These are phyloP conservation scores for Pseudonitzschia pungens DNA, from an alignment of 108 stramenopile genomes.

Conservation along the genomic window DNA sequence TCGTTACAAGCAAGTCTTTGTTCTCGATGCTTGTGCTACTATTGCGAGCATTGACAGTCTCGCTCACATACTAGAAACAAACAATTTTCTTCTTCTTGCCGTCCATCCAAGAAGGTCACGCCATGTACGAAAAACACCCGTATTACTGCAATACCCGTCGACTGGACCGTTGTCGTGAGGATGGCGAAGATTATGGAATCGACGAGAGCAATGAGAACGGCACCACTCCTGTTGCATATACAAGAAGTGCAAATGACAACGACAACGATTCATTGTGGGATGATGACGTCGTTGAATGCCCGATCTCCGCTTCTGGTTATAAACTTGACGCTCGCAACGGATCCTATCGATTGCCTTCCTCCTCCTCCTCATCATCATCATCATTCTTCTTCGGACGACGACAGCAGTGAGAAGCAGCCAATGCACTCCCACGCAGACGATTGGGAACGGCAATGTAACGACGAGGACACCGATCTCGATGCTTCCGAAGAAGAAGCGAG, in stretches of 20 bases:
- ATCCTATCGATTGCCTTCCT: not conserved
- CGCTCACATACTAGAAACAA: not conserved
- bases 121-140: not conserved
- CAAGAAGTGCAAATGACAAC: too few species aligned
- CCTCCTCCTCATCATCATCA: too few species aligned
- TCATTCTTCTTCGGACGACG: not conserved
- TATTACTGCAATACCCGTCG: not conserved
- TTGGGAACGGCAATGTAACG: not conserved
- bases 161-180: not conserved
- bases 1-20: too few species aligned
- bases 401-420: not conserved
- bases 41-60: too few species aligned
- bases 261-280: constrained; percentile 3
- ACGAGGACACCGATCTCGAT: not conserved
- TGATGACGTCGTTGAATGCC: not conserved
- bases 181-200: not conserved
- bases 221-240: not conserved
- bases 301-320: not conserved
- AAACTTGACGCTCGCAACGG: not conserved
- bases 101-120: not conserved
- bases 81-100: not conserved
- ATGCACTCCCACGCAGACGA: not conserved
- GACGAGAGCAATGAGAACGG: not conserved
- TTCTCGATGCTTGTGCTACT: too few species aligned
- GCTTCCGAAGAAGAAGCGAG: not conserved